These are phyloP conservation scores for Debaryomyces robertsiae DNA, from an alignment of 1,139 yeast genomes.

Conservation along the genomic window DNA sequence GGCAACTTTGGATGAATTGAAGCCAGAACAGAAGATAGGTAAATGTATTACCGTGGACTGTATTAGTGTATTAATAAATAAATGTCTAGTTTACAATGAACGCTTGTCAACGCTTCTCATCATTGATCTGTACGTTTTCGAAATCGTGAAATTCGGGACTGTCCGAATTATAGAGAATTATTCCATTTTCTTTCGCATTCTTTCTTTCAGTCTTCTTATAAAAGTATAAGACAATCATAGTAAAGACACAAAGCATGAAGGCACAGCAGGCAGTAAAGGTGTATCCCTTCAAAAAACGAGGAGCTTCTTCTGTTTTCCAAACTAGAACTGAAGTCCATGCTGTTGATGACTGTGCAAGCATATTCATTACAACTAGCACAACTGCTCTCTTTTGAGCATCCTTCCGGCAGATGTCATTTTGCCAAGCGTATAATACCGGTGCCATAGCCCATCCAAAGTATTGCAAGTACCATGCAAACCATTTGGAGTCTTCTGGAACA, in stretches of 20 bases:
- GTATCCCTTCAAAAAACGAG: conserved; percentile 42
- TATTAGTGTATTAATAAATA: conserved; percentile 2
- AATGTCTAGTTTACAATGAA: too few relatives aligned
- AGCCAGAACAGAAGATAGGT: too few relatives aligned
- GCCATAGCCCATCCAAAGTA: conserved; percentile 56
- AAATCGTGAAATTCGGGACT: too few relatives aligned
- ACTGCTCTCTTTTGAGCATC: conserved; percentile 49
- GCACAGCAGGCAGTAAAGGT: conserved; percentile 56
- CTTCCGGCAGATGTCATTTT: conserved; percentile 46
- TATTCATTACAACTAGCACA: conserved; percentile 46
- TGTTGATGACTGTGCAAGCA: conserved; percentile 45
- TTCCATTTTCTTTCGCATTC: conserved; percentile 55
- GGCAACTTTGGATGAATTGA: background rate
- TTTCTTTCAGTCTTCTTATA: conserved; percentile 60
- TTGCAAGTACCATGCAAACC: conserved; percentile 51
- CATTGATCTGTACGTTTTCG: background rate
- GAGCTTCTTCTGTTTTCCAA: conserved; percentile 49
- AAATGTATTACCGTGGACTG: too few relatives aligned
- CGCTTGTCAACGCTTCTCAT: background rate
- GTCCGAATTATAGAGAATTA: conserved; percentile 47
- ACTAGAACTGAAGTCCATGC: conserved; percentile 51
- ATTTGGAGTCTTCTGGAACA: conserved; percentile 45
- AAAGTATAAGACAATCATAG: conserved; percentile 54
- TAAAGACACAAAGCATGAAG: conserved; percentile 53
- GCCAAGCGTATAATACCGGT: conserved; percentile 51